phyloP scores from a whole-genome alignment of 1,284 basidiomycete species.

The Trichosporon coremiiforme region DNA sequence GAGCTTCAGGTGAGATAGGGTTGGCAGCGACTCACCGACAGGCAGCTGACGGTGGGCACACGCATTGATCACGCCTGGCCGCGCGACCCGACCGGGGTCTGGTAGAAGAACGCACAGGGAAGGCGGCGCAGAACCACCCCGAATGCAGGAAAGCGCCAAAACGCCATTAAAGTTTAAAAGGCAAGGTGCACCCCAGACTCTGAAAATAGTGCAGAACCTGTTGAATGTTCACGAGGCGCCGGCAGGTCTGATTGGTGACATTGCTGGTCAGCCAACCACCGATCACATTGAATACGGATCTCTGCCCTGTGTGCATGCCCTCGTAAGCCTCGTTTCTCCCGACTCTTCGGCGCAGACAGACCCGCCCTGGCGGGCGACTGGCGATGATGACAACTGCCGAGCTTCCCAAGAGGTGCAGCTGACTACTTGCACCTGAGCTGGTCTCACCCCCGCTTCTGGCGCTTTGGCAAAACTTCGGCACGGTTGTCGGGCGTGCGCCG shows the following conservation, averaged over 20 bases:
- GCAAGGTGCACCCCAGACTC: not conserved
- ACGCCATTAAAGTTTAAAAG: not conserved
- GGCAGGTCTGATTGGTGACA: conserved; percentile 5
- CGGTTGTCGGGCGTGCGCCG: conserved; percentile 4
- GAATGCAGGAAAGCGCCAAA: conserved; percentile 8
- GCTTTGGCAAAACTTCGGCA: too few species aligned
- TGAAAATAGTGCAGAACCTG: not conserved
- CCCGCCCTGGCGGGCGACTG: not conserved
- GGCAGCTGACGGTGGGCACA: not conserved
- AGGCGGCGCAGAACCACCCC: not conserved
- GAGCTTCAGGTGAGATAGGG: not conserved
- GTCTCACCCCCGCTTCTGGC: not conserved
- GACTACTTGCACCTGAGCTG: not conserved
- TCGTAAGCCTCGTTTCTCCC: conserved; percentile 1
- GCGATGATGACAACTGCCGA: not conserved
- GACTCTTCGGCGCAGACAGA: not conserved
- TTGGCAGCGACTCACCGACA: not conserved
- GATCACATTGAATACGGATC: conserved; percentile 12
- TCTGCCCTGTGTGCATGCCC: not conserved
- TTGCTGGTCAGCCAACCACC: not conserved
- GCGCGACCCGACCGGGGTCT: not conserved
- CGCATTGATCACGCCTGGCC: not conserved
- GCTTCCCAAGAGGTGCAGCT: not conserved
- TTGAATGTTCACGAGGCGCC: conserved; percentile 1
- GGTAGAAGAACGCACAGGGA: not conserved